Percentiles rank a stretch among this genome's conserved stretches.
These are phyloP conservation scores for Hibiscus tridactylites DNA, from an alignment of 345 rosid species.

Conservation along the genomic window DNA sequence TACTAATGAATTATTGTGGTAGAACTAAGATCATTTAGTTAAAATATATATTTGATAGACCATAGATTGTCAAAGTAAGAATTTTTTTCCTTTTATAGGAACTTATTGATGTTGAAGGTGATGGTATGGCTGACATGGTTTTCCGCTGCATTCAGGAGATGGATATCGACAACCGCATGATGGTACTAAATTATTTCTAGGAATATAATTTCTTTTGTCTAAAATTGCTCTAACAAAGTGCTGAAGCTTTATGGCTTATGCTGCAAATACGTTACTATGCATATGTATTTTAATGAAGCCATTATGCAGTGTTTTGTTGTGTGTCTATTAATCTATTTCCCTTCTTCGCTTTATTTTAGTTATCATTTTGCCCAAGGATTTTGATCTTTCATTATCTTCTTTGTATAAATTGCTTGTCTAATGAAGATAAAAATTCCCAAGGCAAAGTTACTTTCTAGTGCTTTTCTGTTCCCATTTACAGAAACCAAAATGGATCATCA, in stretches of 20 bases:
- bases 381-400: not conserved
- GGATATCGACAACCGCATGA: constrained; percentile 98
- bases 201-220: not conserved
- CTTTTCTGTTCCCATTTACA: not conserved
- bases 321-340: not conserved
- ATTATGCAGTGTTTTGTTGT: not conserved
- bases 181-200: constrained; percentile 34
- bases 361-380: not conserved
- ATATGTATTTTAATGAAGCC: not conserved
- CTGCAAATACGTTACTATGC: not conserved
- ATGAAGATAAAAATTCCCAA: not conserved
- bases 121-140: constrained; percentile 99
- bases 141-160: constrained; percentile 98
- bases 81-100: constrained; percentile 38
- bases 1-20: not conserved
- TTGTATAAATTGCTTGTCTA: not conserved
- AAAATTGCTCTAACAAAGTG: not conserved
- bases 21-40: not conserved
- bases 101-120: constrained; percentile 95
- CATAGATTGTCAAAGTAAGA: not conserved
- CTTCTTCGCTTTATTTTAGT: not conserved
- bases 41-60: not conserved
- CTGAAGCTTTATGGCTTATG: not conserved
- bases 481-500: not conserved
- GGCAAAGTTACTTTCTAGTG: not conserved